Conservation (phyloP, 306 rosid genomes). For the Rosa multiflora region DNA sequence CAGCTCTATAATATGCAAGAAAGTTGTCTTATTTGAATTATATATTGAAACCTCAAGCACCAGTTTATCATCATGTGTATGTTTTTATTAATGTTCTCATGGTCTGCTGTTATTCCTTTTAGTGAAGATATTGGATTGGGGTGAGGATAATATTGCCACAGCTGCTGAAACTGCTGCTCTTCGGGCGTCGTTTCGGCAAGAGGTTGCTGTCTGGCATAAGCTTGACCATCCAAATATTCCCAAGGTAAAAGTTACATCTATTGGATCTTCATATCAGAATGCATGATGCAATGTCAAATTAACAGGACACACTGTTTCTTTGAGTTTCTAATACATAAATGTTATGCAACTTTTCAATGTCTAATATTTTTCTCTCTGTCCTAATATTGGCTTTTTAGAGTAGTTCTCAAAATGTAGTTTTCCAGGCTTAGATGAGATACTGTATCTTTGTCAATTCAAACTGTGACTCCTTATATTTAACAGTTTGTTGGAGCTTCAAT, state of each 20-base stretch:
- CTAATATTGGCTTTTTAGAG: neutral
- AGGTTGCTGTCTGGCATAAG: conserved; percentile 63
- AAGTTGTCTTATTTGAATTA: neutral
- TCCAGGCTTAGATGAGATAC: neutral
- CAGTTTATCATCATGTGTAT: conserved; percentile 8
- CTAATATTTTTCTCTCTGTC: neutral
- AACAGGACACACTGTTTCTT: neutral
- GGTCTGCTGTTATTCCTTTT: conserved; percentile 20
- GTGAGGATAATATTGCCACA: conserved; percentile 44
- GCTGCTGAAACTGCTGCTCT: conserved; percentile 44
- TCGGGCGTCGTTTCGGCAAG: conserved; percentile 52
- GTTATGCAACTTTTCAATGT: neutral
- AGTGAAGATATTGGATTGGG: conserved; percentile 64
- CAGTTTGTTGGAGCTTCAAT: conserved; percentile 94
- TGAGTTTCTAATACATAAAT: neutral
- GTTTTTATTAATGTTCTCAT: neutral
- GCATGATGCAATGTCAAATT: neutral
- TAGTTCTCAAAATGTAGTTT: neutral
- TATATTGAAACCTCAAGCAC: neutral
- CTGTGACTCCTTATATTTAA: neutral
- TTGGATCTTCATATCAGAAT: neutral
- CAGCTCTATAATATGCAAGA: neutral
- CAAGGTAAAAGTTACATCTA: conserved; percentile 35
- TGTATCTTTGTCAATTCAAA: neutral
- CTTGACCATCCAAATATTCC: conserved; percentile 67